These are phyloP conservation scores for Cutaneotrichosporon mucoides DNA, from an alignment of 1,284 basidiomycete genomes.

Conservation along the genomic window DNA sequence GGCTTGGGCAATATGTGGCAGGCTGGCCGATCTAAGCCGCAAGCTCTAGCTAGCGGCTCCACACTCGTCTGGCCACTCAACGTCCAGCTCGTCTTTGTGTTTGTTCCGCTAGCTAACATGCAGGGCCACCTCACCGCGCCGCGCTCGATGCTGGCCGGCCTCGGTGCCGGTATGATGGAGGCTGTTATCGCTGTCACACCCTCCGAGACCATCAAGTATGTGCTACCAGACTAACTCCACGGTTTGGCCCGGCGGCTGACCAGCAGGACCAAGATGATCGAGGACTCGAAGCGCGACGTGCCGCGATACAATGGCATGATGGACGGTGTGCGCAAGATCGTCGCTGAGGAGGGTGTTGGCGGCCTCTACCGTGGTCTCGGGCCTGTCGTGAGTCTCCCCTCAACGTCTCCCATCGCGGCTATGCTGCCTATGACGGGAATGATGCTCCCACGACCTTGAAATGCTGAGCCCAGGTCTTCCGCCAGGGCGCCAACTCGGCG, in stretches of 20 bases:
- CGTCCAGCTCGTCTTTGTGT: too few species aligned
- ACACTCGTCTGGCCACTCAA: too few species aligned
- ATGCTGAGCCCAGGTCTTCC: conserved; percentile 72
- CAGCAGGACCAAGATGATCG: conserved; percentile 90
- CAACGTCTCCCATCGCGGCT: too few species aligned
- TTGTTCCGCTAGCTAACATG: too few species aligned
- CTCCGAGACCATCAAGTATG: conserved; percentile 95
- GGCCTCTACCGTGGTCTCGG: conserved; percentile 89
- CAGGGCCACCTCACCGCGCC: conserved; percentile 87
- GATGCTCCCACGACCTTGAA: too few species aligned
- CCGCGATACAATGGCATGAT: conserved; percentile 84
- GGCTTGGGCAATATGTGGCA: too few species aligned
- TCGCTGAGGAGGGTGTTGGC: conserved; percentile 70
- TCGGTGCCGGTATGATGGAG: conserved; percentile 93
- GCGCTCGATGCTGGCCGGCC: conserved; percentile 76
- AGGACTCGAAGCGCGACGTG: conserved; percentile 78
- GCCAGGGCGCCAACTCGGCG: conserved; percentile 95
- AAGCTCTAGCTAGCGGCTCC: too few species aligned
- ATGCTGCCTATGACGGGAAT: too few species aligned
- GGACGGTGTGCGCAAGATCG: conserved; percentile 77
- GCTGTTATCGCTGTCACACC: conserved; percentile 94
- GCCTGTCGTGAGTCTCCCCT: conserved; percentile 67
- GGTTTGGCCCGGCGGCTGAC: not conserved
- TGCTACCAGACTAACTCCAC: too few species aligned
- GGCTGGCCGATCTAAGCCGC: too few species aligned